Conservation (phyloP, 1,284 basidiomycete species). For the Agaricales sp. region DNA sequence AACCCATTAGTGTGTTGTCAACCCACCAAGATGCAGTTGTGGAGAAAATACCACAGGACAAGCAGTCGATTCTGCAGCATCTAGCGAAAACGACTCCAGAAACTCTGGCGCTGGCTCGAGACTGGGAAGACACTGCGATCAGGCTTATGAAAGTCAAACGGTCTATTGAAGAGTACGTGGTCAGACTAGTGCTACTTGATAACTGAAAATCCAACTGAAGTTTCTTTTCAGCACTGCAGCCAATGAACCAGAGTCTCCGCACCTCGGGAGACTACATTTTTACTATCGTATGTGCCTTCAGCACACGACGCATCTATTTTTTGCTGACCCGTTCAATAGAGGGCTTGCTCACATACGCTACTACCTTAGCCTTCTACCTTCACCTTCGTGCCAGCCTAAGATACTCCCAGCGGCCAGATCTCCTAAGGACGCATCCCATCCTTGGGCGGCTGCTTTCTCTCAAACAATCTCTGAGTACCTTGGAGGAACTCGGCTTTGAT, state of each 20-base stretch:
- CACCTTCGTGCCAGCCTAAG: conserved; percentile 68
- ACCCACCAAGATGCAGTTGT: conserved; percentile 16
- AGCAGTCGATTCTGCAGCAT: conserved; percentile 56
- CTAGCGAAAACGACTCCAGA: conserved; percentile 78
- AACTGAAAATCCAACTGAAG: background rate
- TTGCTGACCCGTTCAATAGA: conserved; percentile 56
- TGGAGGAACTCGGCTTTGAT: conserved; percentile 76
- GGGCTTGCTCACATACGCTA: conserved; percentile 82
- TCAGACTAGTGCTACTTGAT: background rate
- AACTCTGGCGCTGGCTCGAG: conserved; percentile 61
- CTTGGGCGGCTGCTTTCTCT: conserved; percentile 76
- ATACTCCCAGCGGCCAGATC: conserved; percentile 51
- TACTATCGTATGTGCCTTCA: conserved; percentile 54
- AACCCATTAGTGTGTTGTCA: conserved; percentile 24
- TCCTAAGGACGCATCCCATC: conserved; percentile 69
- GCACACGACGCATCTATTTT: conserved; percentile 1
- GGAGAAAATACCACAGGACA: conserved; percentile 40
- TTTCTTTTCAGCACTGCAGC: conserved; percentile 20
- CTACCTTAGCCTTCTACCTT: conserved; percentile 89
- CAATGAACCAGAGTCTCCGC: conserved; percentile 35
- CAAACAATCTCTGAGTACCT: conserved; percentile 73
- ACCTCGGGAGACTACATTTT: conserved; percentile 60
- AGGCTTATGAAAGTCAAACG: conserved; percentile 43
- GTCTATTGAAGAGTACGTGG: conserved; percentile 47
- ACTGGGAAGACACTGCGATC: conserved; percentile 61